Conservation (phyloP, 805 yeast species). For the Lachancea sp. region DNA sequence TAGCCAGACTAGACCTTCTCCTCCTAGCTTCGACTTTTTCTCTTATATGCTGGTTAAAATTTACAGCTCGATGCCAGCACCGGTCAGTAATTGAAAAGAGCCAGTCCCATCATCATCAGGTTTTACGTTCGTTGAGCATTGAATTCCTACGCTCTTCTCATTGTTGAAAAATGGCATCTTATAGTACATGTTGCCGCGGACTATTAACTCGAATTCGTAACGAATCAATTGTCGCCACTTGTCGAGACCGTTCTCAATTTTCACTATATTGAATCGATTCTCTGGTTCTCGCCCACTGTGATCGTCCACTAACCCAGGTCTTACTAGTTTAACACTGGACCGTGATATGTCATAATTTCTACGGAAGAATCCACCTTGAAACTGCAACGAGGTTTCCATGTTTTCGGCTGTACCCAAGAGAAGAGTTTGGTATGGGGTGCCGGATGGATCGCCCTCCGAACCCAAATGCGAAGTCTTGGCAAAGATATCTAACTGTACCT, state of each 20-base stretch:
- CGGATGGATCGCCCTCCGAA: conserved; percentile 11
- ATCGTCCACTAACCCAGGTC: conserved; percentile 54
- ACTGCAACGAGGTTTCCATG: conserved; percentile 67
- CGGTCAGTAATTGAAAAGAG: neutral
- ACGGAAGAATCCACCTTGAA: conserved; percentile 72
- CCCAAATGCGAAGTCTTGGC: conserved; percentile 56
- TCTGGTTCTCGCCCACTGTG: neutral
- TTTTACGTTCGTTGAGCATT: conserved; percentile 50
- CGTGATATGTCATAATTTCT: conserved; percentile 51
- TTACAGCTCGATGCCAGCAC: neutral
- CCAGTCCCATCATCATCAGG: conserved; percentile 31
- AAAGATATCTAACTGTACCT: conserved; percentile 76
- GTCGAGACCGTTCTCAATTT: conserved; percentile 32
- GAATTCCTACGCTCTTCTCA: conserved; percentile 53
- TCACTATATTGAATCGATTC: conserved; percentile 10
- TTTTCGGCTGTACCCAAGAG: conserved; percentile 61
- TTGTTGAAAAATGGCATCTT: conserved; percentile 56
- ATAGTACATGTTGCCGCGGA: conserved; percentile 77
- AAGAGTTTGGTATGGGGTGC: conserved; percentile 50
- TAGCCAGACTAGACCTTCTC: no score
- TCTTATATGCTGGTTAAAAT: no score
- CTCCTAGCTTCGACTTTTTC: no score
- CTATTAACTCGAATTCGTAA: conserved; percentile 78
- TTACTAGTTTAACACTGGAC: conserved; percentile 63
- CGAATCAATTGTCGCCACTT: conserved; percentile 72